Evolutionary conservation across 1,284 basidiomycete species (phyloP).

Genomic region (Ganoderma boninense): DNA sequence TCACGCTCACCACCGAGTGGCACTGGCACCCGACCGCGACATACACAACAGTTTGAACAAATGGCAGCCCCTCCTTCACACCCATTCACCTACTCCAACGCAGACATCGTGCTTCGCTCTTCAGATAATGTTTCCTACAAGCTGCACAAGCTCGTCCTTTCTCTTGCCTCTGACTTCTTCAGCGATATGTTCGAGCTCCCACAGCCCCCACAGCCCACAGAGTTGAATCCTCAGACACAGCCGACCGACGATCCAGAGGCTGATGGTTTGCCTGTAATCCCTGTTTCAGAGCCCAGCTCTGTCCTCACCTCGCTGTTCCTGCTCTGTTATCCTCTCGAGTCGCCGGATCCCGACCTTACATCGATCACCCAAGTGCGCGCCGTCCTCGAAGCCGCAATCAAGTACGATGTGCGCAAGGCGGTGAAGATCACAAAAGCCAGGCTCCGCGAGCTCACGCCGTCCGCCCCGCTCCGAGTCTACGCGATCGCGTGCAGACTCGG

Average conservation of each 20-base stretch:
- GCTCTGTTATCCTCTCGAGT: constrained; percentile 18
- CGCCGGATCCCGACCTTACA: neutral
- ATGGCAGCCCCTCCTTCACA: neutral
- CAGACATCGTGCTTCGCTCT: constrained; percentile 37
- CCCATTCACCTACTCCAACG: neutral
- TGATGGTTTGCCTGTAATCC: neutral
- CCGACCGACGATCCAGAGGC: neutral
- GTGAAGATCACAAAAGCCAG: constrained; percentile 20
- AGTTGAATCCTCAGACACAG: neutral
- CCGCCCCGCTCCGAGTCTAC: constrained; percentile 44
- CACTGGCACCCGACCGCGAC: neutral
- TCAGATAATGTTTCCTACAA: constrained; percentile 38
- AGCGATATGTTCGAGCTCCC: constrained; percentile 48
- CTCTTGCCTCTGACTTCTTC: constrained; percentile 52
- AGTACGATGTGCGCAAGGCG: constrained; percentile 46
- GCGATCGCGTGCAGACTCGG: constrained; percentile 43
- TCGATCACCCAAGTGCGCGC: constrained; percentile 32
- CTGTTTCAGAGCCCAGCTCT: neutral
- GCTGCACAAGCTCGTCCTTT: constrained; percentile 45
- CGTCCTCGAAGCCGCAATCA: constrained; percentile 44
- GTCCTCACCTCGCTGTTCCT: neutral
- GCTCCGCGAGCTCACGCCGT: constrained; percentile 35
- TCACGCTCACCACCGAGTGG: neutral
- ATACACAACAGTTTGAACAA: neutral
- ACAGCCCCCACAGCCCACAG: constrained; percentile 18